phyloP scores from a whole-genome alignment of 345 rosid genomes.

The Murraya koenigii region DNA sequence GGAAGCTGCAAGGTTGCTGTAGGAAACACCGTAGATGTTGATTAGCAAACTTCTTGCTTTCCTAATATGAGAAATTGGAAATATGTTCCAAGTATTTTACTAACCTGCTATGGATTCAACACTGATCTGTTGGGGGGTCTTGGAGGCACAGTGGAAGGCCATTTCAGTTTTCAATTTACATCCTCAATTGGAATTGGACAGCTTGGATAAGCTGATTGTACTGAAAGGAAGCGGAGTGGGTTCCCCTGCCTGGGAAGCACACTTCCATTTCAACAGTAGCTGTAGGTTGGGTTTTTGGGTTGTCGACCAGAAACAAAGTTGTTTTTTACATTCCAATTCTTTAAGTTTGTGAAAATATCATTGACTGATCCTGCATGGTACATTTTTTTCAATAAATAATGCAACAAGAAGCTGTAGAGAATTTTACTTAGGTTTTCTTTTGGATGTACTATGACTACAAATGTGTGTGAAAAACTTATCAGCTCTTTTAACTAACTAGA shows the following conservation, averaged over 20 bases:
- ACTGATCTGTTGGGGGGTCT: neutral
- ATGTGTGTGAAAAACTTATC: neutral
- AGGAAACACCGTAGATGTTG: neutral
- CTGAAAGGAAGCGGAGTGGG: neutral
- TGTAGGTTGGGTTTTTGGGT: neutral
- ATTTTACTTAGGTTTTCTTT: neutral
- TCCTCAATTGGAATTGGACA: neutral
- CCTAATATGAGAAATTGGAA: neutral
- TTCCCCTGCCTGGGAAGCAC: neutral
- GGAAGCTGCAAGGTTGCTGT: neutral
- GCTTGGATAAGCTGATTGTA: neutral
- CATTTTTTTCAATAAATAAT: neutral
- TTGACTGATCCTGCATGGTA: neutral
- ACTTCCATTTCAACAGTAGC: neutral
- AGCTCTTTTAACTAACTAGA: neutral
- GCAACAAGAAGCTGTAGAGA: neutral
- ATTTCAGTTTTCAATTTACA: neutral
- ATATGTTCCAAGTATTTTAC: neutral
- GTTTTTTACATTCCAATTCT: neutral
- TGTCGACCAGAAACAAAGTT: neutral
- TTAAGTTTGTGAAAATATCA: neutral
- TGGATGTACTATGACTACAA: neutral
- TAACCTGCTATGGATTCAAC: neutral
- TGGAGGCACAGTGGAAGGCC: neutral
- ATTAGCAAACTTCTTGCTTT: neutral